Evolutionary conservation across 805 yeast species (phyloP), one percentile per base, ranked within the genome.

Genomic region (Candida gorgasii): DNA sequence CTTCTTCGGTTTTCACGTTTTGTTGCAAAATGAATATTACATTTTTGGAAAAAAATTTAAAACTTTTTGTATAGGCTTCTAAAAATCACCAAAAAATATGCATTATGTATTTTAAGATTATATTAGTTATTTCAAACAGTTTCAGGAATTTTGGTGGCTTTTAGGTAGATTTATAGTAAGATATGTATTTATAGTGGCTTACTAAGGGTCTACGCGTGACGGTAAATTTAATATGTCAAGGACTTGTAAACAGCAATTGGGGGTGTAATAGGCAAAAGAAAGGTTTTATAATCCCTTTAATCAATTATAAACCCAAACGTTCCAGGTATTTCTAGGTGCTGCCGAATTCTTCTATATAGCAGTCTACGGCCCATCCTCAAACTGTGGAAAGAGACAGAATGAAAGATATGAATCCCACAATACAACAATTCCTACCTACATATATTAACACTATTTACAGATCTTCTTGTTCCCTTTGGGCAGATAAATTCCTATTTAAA

Each of bases 401-500:
- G n/a, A n/a, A n/a, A n/a, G n/a, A n/a, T n/a, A n/a, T n/a, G n/a
- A n/a, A n/a, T n/a, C n/a, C n/a, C n/a, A n/a, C n/a, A n/a, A n/a
- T n/a, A n/a, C n/a, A n/a, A n/a, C n/a, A n/a, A n/a, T n/a, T n/a
- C n/a, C n/a, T n/a, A n/a, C 28, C 5, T 26, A 11, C 35, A 3
- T 15, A 31, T 31, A 31, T 31, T 17, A 5, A 34, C 28, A 34
- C 37, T 34, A 34, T 34, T 36, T 27, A 36, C 32, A 22, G 40
- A 28, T 18, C 23, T 19, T 27, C 30, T 28, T 26, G 24, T 16
- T 26, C 26, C 13, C 57, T 54, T 51, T 59, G 67, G 36, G 49
- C 58, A 8, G 69, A 54, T 51, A 70, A 63, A 51, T 69, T 71
- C 46, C 80, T 74, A 56, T 85, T 79, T 63, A 86, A 67, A 4